Percentiles rank a stretch among this genome's conserved stretches.
These are phyloP conservation scores for Blastomyces emzantsi DNA, from an alignment of 2,329 filamentous ascomycete genomes.

Conservation along the genomic window DNA sequence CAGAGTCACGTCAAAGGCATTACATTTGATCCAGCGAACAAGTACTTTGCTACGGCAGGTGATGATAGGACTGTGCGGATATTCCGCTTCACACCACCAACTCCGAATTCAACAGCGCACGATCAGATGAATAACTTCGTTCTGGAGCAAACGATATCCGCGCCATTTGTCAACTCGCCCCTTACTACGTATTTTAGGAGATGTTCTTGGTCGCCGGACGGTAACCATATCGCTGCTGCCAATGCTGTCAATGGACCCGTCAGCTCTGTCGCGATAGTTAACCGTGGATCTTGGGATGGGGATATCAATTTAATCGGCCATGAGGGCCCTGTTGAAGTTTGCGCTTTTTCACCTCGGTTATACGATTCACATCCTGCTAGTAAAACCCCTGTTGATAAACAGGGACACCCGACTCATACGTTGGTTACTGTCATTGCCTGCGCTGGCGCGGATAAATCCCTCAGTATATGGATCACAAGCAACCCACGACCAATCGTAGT, in stretches of 20 bases:
- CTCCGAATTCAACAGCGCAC: slow-evolving; percentile 83
- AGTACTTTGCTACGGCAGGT: slow-evolving; percentile 96
- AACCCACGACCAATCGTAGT: slow-evolving; percentile 86
- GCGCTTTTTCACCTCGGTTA: slow-evolving; percentile 87
- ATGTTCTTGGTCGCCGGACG: slow-evolving; percentile 96
- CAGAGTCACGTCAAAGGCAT: slow-evolving; percentile 98
- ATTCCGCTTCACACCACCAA: slow-evolving; percentile 85
- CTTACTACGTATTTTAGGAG: slow-evolving; percentile 94
- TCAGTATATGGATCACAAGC: slow-evolving; percentile 97
- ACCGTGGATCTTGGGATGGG: slow-evolving; percentile 84
- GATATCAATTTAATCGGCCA: slow-evolving; percentile 97
- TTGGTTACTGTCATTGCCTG: slow-evolving; percentile 91
- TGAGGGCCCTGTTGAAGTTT: slow-evolving; percentile 93
- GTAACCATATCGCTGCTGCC: slow-evolving; percentile 90
- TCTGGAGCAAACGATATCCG: slow-evolving; percentile 80
- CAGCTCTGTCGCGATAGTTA: slow-evolving; percentile 92
- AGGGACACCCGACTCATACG: slow-evolving; percentile 34
- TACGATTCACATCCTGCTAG: slow-evolving; percentile 62
- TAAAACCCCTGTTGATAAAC: slow-evolving; percentile 38
- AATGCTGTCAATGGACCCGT: slow-evolving; percentile 97
- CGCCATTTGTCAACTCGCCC: slow-evolving; percentile 82
- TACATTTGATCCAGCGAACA: slow-evolving; percentile 96
- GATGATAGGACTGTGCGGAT: slow-evolving; percentile 96
- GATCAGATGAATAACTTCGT: slow-evolving; percentile 97
- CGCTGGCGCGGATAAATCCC: slow-evolving; percentile 89